These are phyloP conservation scores for Fusarium chaquense DNA, from an alignment of 2,329 filamentous ascomycete species.

Conservation along the genomic window DNA sequence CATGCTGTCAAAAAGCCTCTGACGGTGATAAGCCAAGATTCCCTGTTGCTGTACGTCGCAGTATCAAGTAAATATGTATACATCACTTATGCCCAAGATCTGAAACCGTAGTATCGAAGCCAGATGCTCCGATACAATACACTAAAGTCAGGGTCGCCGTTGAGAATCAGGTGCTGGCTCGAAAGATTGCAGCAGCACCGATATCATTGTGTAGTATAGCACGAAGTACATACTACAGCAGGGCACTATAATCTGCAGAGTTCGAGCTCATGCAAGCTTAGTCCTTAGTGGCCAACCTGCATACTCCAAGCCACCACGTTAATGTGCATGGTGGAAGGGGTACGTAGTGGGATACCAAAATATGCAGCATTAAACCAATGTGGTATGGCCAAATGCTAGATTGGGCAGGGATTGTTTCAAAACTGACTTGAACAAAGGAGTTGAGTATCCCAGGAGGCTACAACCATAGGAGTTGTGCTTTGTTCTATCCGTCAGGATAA, in stretches of 20 bases:
- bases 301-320: constrained; percentile 17
- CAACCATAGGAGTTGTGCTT: constrained; percentile 14
- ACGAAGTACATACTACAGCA: constrained; percentile 14
- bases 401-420: constrained; percentile 23
- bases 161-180: constrained; percentile 18
- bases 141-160: constrained; percentile 6
- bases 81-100: constrained; percentile 12
- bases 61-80: constrained; percentile 28
- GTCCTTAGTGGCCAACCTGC: constrained; percentile 20
- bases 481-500: background rate
- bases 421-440: constrained; percentile 22
- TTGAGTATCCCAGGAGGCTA: constrained; percentile 28
- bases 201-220: constrained; percentile 26
- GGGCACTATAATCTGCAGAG: constrained; percentile 27
- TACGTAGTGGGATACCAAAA: constrained; percentile 26
- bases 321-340: constrained; percentile 14
- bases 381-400: constrained; percentile 27
- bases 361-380: constrained; percentile 40
- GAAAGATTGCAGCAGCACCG: constrained; percentile 29
- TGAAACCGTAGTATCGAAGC: constrained; percentile 7
- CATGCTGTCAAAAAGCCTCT: constrained; percentile 27
- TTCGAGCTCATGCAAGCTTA: constrained; percentile 1
- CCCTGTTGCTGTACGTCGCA: constrained; percentile 19
- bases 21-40: constrained; percentile 22
- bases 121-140: background rate